These are phyloP conservation scores for Coffea humblotiana DNA, from an alignment of 305 asterid species.

Conservation along the genomic window DNA sequence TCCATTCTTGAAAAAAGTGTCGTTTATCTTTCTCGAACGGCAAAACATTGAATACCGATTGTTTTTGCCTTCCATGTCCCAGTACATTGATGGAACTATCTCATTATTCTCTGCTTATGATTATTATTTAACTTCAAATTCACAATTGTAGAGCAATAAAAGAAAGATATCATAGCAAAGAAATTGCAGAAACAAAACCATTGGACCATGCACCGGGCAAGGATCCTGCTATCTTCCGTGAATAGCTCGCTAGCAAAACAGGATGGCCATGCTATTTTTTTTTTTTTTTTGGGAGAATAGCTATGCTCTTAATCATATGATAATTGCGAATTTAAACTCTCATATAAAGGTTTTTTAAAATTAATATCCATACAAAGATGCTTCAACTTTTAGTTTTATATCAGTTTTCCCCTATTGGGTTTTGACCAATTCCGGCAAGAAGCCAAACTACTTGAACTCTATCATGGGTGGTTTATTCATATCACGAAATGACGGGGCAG, in stretches of 20 bases:
- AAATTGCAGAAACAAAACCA: background rate
- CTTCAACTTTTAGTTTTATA: background rate
- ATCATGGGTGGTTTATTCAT: background rate
- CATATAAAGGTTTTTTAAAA: too few species aligned
- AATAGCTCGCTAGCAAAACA: background rate
- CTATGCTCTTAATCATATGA: background rate
- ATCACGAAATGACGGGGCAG: constrained; percentile 42
- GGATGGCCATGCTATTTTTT: too few species aligned
- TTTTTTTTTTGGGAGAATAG: background rate
- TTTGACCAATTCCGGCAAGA: background rate
- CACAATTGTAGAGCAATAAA: too few species aligned
- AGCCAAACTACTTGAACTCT: background rate
- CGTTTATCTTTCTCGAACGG: too few species aligned
- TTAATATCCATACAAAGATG: background rate
- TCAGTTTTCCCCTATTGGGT: background rate
- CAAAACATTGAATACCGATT: background rate
- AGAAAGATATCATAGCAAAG: background rate
- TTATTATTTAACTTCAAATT: too few species aligned
- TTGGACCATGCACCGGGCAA: background rate
- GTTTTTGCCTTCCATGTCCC: too few species aligned
- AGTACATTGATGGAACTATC: too few species aligned
- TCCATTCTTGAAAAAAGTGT: background rate
- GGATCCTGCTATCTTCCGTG: background rate
- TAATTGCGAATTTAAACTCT: background rate
- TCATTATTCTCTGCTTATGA: too few species aligned